Percentiles rank a stretch among this genome's conserved stretches.
Evolutionary conservation across 495 filamentous ascomycete species (phyloP).

Genomic region (Aspergillus affinis): DNA sequence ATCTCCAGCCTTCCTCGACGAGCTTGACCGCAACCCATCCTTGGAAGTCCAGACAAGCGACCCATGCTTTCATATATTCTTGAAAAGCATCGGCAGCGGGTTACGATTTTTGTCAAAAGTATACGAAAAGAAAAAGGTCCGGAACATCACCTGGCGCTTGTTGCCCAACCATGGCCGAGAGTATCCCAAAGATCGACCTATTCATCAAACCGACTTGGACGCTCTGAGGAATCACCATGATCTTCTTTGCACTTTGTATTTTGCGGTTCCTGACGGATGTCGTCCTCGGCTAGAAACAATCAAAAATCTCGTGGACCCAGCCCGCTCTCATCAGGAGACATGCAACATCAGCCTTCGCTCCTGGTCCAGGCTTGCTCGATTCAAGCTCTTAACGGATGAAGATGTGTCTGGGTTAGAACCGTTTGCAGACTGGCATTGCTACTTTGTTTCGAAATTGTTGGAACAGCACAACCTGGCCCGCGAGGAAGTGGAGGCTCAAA

Average conservation of each 20-base stretch:
- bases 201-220: conserved; percentile 75
- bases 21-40: conserved; percentile 61
- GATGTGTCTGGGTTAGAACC: conserved; percentile 50
- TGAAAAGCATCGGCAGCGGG: conserved; percentile 77
- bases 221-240: conserved; percentile 92
- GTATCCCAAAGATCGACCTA: conserved; percentile 77
- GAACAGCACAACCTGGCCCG: conserved; percentile 59
- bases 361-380: conserved; percentile 77
- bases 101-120: conserved; percentile 58
- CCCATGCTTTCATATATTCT: conserved; percentile 87
- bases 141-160: conserved; percentile 73
- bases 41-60: conserved; percentile 66
- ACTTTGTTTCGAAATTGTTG: conserved; percentile 54
- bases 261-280: conserved; percentile 69
- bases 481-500: conserved; percentile 61
- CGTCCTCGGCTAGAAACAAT: conserved; percentile 72
- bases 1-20: conserved; percentile 76
- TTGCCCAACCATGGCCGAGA: conserved; percentile 86
- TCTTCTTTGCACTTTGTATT: conserved; percentile 85
- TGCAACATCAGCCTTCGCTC: conserved; percentile 79
- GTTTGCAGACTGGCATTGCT: conserved; percentile 70
- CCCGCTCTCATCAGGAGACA: conserved; percentile 78
- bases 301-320: conserved; percentile 73
- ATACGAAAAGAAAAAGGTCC: conserved; percentile 69
- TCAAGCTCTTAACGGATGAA: conserved; percentile 64